phyloP scores from a whole-genome alignment of 1,284 basidiomycete species.

The Schizopora paradoxa region DNA sequence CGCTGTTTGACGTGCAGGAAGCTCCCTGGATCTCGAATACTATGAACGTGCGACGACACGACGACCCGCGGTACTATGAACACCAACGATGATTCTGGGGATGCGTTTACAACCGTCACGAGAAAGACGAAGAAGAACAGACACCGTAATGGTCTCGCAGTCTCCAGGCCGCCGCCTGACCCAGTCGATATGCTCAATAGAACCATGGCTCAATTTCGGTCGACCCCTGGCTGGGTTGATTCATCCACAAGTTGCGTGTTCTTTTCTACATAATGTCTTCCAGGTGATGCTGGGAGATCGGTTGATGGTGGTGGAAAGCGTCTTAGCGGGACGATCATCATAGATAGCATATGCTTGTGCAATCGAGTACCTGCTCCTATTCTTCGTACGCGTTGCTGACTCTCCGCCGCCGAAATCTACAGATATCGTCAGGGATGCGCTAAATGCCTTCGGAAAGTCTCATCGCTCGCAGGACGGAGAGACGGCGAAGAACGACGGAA shows the following conservation, averaged over 20 bases:
- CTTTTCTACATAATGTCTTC: not conserved
- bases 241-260: conserved; percentile 10
- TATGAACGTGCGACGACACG: too few species aligned
- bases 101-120: conserved; percentile 9
- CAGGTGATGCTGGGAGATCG: not conserved
- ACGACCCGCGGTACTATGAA: too few species aligned
- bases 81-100: not conserved
- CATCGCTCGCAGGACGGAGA: too few species aligned
- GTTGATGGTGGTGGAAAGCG: not conserved
- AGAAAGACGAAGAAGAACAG: conserved; percentile 14
- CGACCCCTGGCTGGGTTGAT: conserved; percentile 9
- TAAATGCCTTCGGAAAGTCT: too few species aligned
- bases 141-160: not conserved
- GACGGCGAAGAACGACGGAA: conserved; percentile 7
- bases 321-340: conserved; percentile 18
- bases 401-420: conserved; percentile 4
- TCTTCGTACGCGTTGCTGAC: conserved; percentile 12
- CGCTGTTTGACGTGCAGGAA: too few species aligned
- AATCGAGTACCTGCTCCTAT: too few species aligned
- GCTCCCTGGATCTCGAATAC: too few species aligned
- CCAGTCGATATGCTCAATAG: conserved; percentile 7
- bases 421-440: conserved; percentile 14
- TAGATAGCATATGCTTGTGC: too few species aligned
- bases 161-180: not conserved
- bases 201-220: conserved; percentile 8